A percentile compares a stretch with the other conserved stretches of the same genome.
Evolutionary conservation across 148 eudicot species (phyloP).

Genomic region (Selenicereus undatus): DNA sequence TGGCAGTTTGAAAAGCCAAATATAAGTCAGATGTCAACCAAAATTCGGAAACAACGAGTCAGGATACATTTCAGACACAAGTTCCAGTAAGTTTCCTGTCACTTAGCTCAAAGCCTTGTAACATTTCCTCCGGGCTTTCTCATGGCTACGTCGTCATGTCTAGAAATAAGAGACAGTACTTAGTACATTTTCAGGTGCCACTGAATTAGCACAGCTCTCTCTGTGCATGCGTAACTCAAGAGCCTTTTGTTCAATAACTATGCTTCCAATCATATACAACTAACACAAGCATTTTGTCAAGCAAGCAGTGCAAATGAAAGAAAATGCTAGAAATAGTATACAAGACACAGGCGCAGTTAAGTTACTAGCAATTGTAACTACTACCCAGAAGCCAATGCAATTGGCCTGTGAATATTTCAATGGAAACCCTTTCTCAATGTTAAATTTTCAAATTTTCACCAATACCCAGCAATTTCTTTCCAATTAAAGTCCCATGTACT

Average conservation of each 20-base stretch:
- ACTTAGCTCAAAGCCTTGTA: neutral
- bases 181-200: neutral
- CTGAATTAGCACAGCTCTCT: neutral
- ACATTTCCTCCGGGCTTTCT: neutral
- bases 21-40: neutral
- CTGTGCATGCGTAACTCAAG: neutral
- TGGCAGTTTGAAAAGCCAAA: neutral
- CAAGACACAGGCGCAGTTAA: neutral
- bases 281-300: neutral
- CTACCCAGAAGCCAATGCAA: neutral
- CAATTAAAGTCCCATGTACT: neutral
- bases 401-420: neutral
- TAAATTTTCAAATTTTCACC: neutral
- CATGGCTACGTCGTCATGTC: neutral
- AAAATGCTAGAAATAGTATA: neutral
- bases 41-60: neutral
- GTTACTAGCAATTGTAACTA: neutral
- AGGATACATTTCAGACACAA: neutral
- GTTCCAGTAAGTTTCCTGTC: neutral
- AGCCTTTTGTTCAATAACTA: neutral
- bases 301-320: neutral
- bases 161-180: too few relatives aligned
- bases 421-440: neutral
- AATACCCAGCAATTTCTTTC: neutral
- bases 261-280: neutral